phyloP scores from a whole-genome alignment of 2,329 filamentous ascomycete genomes.

The Whalleya microplaca region DNA sequence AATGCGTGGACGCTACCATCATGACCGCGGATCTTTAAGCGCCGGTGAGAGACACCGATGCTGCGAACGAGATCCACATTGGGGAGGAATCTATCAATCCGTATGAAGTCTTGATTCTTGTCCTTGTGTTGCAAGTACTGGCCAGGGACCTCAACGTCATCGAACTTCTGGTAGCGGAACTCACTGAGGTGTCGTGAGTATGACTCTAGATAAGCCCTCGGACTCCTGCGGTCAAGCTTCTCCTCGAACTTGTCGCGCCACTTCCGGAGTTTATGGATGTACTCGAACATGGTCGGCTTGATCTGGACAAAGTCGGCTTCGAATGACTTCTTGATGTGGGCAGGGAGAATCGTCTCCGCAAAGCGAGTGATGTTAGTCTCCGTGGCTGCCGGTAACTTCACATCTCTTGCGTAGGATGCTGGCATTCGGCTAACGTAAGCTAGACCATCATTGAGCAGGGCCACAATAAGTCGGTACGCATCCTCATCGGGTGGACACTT shows the following conservation, averaged over 20 bases:
- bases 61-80: slow-evolving; percentile 91
- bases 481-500: slow-evolving; percentile 98
- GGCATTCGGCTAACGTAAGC: slow-evolving; percentile 91
- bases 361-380: slow-evolving; percentile 97
- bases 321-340: slow-evolving; percentile 94
- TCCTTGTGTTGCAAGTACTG: slow-evolving; percentile 98
- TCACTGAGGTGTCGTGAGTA: slow-evolving; percentile 93
- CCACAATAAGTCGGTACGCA: slow-evolving; percentile 96
- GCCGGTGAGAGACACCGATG: slow-evolving; percentile 87
- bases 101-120: slow-evolving; percentile 98
- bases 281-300: slow-evolving; percentile 97
- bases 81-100: slow-evolving; percentile 94
- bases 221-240: slow-evolving; percentile 84
- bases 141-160: slow-evolving; percentile 96
- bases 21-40: slow-evolving; percentile 94
- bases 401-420: slow-evolving; percentile 82
- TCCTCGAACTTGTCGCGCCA: slow-evolving; percentile 99
- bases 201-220: slow-evolving; percentile 75
- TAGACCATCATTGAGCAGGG: slow-evolving; percentile 90
- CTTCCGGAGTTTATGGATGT: slow-evolving; percentile 92
- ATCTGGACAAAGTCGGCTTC: slow-evolving; percentile 95
- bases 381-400: slow-evolving; percentile 86
- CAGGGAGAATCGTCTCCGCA: slow-evolving; percentile 91
- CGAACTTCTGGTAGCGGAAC: slow-evolving; percentile 96
- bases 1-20: slow-evolving; percentile 98